Evolutionary conservation across 441 rosid species (phyloP).

Genomic region (Biscutella auriculata): DNA sequence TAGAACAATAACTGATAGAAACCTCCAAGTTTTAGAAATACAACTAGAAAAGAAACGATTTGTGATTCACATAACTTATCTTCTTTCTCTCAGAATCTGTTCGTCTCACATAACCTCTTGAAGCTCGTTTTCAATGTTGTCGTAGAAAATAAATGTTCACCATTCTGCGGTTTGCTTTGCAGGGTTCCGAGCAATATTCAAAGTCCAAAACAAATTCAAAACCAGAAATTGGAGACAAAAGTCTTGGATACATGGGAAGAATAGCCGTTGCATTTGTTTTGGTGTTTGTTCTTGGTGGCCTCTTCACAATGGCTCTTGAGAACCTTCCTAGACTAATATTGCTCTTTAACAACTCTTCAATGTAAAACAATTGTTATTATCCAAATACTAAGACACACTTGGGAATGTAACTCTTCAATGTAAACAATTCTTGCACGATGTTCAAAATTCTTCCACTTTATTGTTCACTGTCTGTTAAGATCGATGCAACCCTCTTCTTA

Average conservation of each 20-base stretch:
- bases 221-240: conserved; percentile 15
- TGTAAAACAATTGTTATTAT: conserved; percentile 15
- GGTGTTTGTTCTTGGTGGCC: conserved; percentile 57
- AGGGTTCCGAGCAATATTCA: conserved; percentile 24
- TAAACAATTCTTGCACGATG: too few species aligned
- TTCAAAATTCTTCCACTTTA: too few species aligned
- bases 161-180: conserved; percentile 5
- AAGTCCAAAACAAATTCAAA: conserved; percentile 5
- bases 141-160: too few species aligned
- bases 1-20: neutral
- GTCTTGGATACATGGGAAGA: conserved; percentile 40
- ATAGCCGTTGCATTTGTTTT: conserved; percentile 52
- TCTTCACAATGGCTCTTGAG: conserved; percentile 62
- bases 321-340: conserved; percentile 54
- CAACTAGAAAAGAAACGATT: neutral
- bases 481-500: too few species aligned
- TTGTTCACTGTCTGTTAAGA: too few species aligned
- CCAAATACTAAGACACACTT: neutral
- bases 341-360: conserved; percentile 33
- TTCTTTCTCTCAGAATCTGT: neutral
- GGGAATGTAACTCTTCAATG: neutral
- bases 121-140: too few species aligned
- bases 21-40: neutral
- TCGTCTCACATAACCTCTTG: neutral
- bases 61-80: too few species aligned